Evolutionary conservation across 768 basidiomycete species (phyloP).

Genomic region (Termitomyces sp.): DNA sequence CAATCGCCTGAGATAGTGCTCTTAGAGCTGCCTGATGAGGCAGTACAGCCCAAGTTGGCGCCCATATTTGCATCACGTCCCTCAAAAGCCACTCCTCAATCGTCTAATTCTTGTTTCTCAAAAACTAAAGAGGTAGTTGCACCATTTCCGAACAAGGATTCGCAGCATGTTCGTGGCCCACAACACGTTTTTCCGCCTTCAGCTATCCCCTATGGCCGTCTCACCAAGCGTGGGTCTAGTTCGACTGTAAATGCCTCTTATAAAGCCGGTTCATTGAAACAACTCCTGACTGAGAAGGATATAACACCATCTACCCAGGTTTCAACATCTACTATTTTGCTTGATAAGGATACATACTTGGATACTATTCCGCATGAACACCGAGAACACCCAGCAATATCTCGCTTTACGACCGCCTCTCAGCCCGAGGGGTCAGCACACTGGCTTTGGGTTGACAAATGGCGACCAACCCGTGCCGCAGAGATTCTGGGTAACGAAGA

Average conservation of each 20-base stretch:
- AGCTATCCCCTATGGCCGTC: slow-evolving; percentile 11
- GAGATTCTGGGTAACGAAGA: slow-evolving; percentile 79
- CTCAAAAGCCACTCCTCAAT: background rate
- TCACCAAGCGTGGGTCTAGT: background rate
- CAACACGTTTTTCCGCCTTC: slow-evolving; percentile 37
- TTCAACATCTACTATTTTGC: background rate
- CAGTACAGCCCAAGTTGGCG: background rate
- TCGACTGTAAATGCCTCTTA: background rate
- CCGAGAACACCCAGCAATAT: slow-evolving; percentile 48
- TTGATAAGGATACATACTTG: slow-evolving; percentile 15
- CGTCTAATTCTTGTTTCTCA: background rate
- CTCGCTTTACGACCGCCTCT: slow-evolving; percentile 24
- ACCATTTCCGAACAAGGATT: slow-evolving; percentile 47
- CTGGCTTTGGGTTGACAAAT: slow-evolving; percentile 70
- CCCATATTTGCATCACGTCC: slow-evolving; percentile 3
- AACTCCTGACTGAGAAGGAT: background rate
- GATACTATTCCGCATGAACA: slow-evolving; percentile 30
- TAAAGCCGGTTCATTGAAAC: background rate
- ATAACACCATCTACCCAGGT: background rate
- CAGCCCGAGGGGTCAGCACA: slow-evolving; percentile 23
- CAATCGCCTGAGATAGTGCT: slow-evolving; percentile 4
- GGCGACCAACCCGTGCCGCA: slow-evolving; percentile 68
- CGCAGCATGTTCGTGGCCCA: slow-evolving; percentile 61
- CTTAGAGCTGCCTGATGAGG: slow-evolving; percentile 5
- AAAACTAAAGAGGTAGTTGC: slow-evolving; percentile 17